phyloP scores from a whole-genome alignment of 1,284 basidiomycete species.

The Hypsizygus ulmarius region DNA sequence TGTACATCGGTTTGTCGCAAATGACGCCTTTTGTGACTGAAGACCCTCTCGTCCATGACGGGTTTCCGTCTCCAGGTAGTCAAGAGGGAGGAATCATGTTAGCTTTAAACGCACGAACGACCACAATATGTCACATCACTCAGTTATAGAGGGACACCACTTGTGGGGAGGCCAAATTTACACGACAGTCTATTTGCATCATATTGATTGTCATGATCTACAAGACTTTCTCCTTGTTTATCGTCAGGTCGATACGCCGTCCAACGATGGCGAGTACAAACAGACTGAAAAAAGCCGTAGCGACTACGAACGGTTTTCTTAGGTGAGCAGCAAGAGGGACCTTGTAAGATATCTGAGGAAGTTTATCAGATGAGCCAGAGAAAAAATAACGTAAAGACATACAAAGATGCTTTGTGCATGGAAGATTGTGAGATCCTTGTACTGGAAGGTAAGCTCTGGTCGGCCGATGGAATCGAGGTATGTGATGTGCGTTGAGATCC shows the following conservation, averaged over 20 bases:
- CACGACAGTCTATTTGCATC: conserved; percentile 8
- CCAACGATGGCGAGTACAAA: conserved; percentile 61
- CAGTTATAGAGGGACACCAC: too few species aligned
- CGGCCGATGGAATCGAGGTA: conserved; percentile 96
- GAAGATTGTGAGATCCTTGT: conserved; percentile 73
- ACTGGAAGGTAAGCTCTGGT: conserved; percentile 73
- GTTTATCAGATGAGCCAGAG: conserved; percentile 16
- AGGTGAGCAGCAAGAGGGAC: conserved; percentile 75
- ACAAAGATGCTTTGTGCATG: conserved; percentile 78
- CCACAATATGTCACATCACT: too few species aligned
- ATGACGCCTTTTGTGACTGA: conserved; percentile 13
- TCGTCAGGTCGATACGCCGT: conserved; percentile 64
- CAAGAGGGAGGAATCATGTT: too few species aligned
- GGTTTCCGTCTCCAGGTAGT: too few species aligned
- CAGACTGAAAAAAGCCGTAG: conserved; percentile 61
- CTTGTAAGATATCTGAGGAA: conserved; percentile 76
- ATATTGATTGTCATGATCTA: conserved; percentile 19
- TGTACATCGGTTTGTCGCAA: conserved; percentile 16
- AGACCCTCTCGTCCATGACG: too few species aligned
- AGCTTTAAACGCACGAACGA: too few species aligned
- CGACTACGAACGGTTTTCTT: conserved; percentile 80
- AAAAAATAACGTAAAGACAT: conserved; percentile 29
- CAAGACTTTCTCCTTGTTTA: conserved; percentile 52
- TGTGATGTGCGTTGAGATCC: conserved; percentile 68
- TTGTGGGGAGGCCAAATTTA: conserved; percentile 1